Percentiles rank a stretch among this genome's conserved stretches.
phyloP scores from a whole-genome alignment of 2,329 filamentous ascomycete species.

The Colletotrichum sp. region DNA sequence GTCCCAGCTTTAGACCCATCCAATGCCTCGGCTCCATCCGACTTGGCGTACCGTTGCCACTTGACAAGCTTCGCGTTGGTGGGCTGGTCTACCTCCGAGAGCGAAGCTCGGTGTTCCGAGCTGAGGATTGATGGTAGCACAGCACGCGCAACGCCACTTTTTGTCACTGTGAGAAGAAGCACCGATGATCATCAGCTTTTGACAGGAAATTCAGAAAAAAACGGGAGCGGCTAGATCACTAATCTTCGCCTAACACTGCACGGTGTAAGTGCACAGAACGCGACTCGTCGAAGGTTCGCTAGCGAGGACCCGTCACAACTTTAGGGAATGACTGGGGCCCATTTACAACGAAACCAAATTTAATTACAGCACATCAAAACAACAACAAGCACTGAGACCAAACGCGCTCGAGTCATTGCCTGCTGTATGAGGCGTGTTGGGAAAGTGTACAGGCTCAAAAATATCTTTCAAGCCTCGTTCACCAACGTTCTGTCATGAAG shows the following conservation, averaged over 20 bases:
- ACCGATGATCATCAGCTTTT: background rate
- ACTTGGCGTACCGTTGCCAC: background rate
- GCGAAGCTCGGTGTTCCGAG: background rate
- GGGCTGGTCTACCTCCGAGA: background rate
- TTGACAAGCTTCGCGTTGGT: background rate
- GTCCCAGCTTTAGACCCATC: background rate
- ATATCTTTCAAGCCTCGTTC: background rate
- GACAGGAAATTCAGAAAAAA: background rate
- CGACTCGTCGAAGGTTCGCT: background rate
- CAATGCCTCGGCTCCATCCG: background rate
- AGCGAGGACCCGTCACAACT: background rate
- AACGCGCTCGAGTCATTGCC: background rate
- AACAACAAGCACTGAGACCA: background rate
- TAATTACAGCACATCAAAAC: background rate
- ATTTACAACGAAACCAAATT: background rate
- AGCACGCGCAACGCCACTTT: background rate
- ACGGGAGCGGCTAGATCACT: background rate
- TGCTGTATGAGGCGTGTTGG: background rate
- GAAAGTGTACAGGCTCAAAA: background rate
- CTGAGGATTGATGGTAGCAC: background rate
- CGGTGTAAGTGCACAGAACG: background rate
- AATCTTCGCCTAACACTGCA: background rate
- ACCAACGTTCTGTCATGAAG: background rate
- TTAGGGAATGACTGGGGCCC: background rate
- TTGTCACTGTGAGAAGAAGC: background rate